Conservation (phyloP, 164 flowering plant genomes). For the Protea cynaroides region DNA sequence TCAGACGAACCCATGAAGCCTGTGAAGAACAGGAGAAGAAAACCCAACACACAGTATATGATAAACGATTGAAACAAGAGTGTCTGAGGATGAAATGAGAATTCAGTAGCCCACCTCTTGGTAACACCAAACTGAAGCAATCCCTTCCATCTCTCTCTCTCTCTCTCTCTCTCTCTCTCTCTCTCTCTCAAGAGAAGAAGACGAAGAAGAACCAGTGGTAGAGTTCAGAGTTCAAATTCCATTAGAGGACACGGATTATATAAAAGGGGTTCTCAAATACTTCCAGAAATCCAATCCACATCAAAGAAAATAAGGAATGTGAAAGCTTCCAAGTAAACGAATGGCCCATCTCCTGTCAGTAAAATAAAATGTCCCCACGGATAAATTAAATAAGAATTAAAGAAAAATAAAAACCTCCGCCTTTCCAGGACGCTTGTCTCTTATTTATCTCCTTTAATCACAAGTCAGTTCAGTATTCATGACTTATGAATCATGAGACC, state of each 20-base stretch:
- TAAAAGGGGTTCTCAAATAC: conserved; percentile 2
- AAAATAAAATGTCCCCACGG: neutral
- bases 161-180: conserved; percentile 3
- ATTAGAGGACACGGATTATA: neutral
- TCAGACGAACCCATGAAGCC: neutral
- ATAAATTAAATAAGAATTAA: too few species aligned
- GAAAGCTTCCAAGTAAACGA: neutral
- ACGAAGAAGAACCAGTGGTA: neutral
- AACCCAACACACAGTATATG: conserved; percentile 1
- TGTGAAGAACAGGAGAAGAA: neutral
- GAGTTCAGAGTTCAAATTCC: neutral
- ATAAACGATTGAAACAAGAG: neutral
- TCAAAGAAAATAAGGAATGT: conserved; percentile 16
- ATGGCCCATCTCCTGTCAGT: neutral
- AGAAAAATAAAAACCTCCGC: conserved; percentile 1
- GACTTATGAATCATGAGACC: too few species aligned
- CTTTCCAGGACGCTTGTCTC: neutral
- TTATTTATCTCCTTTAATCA: too few species aligned
- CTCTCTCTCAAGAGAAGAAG: neutral
- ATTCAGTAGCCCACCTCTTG: conserved; percentile 12
- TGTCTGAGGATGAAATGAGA: neutral
- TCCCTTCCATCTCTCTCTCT: conserved; percentile 16
- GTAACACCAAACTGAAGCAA: conserved; percentile 17
- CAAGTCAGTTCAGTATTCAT: too few species aligned
- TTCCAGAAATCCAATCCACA: conserved; percentile 18